Percentiles rank a stretch among this genome's conserved stretches.
Conservation (phyloP, 2,329 filamentous ascomycete genomes). For the Seiridium cupressi region DNA sequence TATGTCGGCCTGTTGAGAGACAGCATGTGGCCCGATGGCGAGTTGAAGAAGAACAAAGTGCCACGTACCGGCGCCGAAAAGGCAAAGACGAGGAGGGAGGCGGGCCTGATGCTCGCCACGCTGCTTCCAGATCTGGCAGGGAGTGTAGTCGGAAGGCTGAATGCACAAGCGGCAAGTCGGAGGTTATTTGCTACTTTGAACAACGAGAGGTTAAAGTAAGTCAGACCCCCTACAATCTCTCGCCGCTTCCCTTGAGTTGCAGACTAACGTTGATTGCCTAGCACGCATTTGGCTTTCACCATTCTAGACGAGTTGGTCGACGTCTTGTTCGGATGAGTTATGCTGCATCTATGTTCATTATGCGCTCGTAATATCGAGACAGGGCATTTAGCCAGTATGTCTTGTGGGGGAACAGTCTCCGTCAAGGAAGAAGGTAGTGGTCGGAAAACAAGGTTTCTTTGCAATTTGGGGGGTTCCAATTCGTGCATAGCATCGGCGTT, state of each 20-base stretch:
- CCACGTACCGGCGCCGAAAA: slow-evolving; percentile 71
- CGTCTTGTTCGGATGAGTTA: slow-evolving; percentile 53
- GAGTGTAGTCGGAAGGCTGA: slow-evolving; percentile 88
- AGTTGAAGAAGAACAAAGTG: slow-evolving; percentile 45
- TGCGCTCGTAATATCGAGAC: background rate
- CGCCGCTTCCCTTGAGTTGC: too few species aligned
- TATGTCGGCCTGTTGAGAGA: slow-evolving; percentile 75
- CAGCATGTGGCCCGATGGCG: slow-evolving; percentile 77
- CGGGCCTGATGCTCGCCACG: slow-evolving; percentile 83
- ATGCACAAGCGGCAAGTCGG: slow-evolving; percentile 86
- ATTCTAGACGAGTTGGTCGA: slow-evolving; percentile 69
- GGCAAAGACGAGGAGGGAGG: slow-evolving; percentile 78
- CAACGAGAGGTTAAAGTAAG: slow-evolving; percentile 85
- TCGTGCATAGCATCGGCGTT: slow-evolving; percentile 5
- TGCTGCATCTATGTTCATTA: background rate
- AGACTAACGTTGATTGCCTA: slow-evolving; percentile 23
- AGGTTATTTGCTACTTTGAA: slow-evolving; percentile 90
- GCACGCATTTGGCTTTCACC: slow-evolving; percentile 68
- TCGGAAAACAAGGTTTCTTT: too few species aligned
- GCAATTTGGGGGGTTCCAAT: background rate
- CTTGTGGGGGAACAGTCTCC: too few species aligned
- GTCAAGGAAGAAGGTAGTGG: too few species aligned
- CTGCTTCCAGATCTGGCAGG: slow-evolving; percentile 87
- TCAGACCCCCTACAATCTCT: slow-evolving; percentile 18
- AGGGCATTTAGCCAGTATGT: background rate